Evolutionary conservation across 2,329 filamentous ascomycete species (phyloP).

Genomic region (Metarhizium humberi): DNA sequence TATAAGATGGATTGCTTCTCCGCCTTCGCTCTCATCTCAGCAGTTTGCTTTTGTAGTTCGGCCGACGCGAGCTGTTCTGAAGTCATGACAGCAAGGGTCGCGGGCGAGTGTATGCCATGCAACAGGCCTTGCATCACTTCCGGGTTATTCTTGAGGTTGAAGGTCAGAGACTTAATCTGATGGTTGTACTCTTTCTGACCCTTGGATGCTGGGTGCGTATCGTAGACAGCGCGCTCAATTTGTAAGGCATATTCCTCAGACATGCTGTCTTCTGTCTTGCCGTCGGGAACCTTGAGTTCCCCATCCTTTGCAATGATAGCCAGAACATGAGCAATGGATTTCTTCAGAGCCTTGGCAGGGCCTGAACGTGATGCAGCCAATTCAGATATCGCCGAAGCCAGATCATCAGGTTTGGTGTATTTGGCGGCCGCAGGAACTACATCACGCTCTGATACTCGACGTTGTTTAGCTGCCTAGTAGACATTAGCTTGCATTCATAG

Average conservation of each 20-base stretch:
- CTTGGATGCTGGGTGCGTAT: conserved; percentile 39
- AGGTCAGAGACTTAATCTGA: conserved; percentile 67
- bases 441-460: conserved; percentile 46
- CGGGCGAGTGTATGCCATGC: conserved; percentile 59
- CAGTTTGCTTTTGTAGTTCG: conserved; percentile 70
- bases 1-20: conserved; percentile 82
- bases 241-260: conserved; percentile 65
- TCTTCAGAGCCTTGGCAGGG: conserved; percentile 61
- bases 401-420: conserved; percentile 42
- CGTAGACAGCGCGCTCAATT: conserved; percentile 64
- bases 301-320: conserved; percentile 57
- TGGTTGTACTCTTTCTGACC: conserved; percentile 41
- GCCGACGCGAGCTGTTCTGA: conserved; percentile 87
- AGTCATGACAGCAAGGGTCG: conserved; percentile 79
- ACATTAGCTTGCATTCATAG: not conserved
- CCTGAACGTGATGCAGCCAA: conserved; percentile 57
- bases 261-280: conserved; percentile 52
- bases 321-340: conserved; percentile 58
- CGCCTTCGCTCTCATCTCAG: conserved; percentile 65
- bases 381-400: conserved; percentile 40
- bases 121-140: conserved; percentile 69
- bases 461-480: conserved; percentile 32
- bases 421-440: conserved; percentile 22
- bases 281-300: conserved; percentile 52
- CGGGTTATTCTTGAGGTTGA: conserved; percentile 84